These are phyloP conservation scores for Agarophyton chilense DNA, from an alignment of 23 red algal genomes.

Conservation along the genomic window DNA sequence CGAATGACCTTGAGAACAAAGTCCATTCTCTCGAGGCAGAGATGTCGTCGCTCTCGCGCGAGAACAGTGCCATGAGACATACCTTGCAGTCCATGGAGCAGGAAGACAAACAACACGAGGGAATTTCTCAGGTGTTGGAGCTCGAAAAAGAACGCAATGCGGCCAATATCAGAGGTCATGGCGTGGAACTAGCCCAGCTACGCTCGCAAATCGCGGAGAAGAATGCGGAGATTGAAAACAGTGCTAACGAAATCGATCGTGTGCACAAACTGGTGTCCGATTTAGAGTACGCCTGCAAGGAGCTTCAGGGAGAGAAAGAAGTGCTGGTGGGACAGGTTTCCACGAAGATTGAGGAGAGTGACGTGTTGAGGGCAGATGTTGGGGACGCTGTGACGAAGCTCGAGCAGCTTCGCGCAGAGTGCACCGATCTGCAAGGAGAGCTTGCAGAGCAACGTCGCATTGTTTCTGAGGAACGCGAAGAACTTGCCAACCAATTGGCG, in stretches of 20 bases:
- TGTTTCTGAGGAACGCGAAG: conserved; percentile 10
- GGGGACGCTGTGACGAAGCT: neutral
- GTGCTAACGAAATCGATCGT: neutral
- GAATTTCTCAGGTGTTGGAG: neutral
- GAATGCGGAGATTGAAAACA: neutral
- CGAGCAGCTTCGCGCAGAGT: neutral
- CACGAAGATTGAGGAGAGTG: neutral
- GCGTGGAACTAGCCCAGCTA: neutral
- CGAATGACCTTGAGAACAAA: neutral
- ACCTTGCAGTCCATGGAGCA: neutral
- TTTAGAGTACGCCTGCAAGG: neutral
- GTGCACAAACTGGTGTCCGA: neutral
- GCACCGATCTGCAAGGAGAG: neutral
- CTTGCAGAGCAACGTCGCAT: neutral
- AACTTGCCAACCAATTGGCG: conserved; percentile 9
- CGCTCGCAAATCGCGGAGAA: neutral
- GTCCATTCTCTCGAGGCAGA: neutral
- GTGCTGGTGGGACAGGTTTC: neutral
- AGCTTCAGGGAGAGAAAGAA: neutral
- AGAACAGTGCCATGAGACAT: conserved; percentile 9
- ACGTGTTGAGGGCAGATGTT: neutral
- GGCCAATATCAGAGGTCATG: conserved; percentile 4
- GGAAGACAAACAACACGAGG: neutral
- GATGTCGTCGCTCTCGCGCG: neutral
- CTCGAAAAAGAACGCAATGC: conserved; percentile 14